These are phyloP conservation scores for Beauveria scarabaeidicola DNA, from an alignment of 2,329 filamentous ascomycete species.

Conservation along the genomic window DNA sequence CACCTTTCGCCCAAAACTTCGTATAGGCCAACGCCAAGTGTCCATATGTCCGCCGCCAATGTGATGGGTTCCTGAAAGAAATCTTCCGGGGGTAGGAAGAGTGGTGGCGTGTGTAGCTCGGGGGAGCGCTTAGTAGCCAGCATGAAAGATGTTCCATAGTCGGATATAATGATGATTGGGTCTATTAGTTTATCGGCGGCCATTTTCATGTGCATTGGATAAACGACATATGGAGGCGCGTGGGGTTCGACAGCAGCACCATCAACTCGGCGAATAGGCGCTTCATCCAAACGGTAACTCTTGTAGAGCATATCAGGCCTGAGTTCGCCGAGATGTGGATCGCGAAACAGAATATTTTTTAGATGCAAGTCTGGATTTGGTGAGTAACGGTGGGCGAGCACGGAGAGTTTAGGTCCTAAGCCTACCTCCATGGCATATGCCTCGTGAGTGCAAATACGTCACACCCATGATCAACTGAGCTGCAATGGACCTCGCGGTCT, in stretches of 20 bases:
- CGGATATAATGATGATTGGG: conserved; percentile 2
- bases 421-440: conserved; percentile 9
- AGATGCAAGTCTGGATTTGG: conserved; percentile 18
- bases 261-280: conserved; percentile 13
- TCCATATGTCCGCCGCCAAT: conserved; percentile 18
- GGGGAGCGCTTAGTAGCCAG: conserved; percentile 10
- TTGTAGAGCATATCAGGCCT: conserved; percentile 12
- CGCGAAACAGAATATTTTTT: conserved; percentile 21
- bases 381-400: not conserved
- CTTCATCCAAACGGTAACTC: conserved; percentile 12
- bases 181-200: conserved; percentile 11
- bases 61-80: conserved; percentile 17
- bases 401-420: not conserved
- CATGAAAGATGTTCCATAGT: conserved; percentile 19
- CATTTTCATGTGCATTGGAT: conserved; percentile 14
- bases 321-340: not conserved
- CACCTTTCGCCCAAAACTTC: conserved; percentile 17
- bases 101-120: conserved; percentile 15
- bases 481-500: not conserved
- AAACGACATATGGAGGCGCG: conserved; percentile 16
- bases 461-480: conserved; percentile 19
- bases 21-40: conserved; percentile 18
- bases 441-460: conserved; percentile 17
- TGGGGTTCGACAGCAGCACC: conserved; percentile 13
- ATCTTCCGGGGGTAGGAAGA: conserved; percentile 17